Conservation (phyloP, 345 rosid species). For the Noccaea bulbosa region DNA sequence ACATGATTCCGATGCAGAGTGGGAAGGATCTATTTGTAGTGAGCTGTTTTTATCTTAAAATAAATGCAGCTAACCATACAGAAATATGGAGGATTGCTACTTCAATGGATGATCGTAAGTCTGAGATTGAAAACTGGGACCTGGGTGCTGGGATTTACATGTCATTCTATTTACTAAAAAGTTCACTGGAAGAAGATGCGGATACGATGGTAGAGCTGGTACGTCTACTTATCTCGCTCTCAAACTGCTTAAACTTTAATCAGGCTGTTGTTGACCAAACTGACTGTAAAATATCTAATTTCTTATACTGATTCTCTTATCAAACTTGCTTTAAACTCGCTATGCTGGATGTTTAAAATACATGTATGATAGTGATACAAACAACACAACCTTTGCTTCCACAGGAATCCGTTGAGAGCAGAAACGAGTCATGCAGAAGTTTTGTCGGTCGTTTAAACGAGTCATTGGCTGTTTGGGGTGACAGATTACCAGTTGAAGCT, state of each 20-base stretch:
- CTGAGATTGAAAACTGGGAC: conserved; percentile 96
- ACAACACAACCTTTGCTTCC: conserved; percentile 33
- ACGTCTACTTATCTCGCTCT: conserved; percentile 31
- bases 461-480: conserved; percentile 71
- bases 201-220: conserved; percentile 62
- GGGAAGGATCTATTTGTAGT: conserved; percentile 17
- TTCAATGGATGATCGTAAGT: conserved; percentile 84
- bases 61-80: conserved; percentile 67
- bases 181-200: conserved; percentile 61
- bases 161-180: conserved; percentile 71
- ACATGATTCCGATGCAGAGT: conserved; percentile 9
- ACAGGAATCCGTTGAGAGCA: conserved; percentile 78
- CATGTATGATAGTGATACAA: conserved; percentile 17
- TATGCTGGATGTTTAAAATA: conserved; percentile 9
- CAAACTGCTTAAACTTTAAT: conserved; percentile 12
- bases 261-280: conserved; percentile 4
- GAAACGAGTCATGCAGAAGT: conserved; percentile 61
- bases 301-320: conserved; percentile 1
- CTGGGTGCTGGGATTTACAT: conserved; percentile 89
- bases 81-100: conserved; percentile 82
- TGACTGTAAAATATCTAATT: conserved; percentile 8
- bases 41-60: conserved; percentile 7
- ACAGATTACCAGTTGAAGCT: conserved; percentile 69
- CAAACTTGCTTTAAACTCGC: conserved; percentile 5
- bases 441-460: conserved; percentile 66